Conservation (phyloP, 139 green algal species). For the Chlamydomonas sphaeroides region DNA sequence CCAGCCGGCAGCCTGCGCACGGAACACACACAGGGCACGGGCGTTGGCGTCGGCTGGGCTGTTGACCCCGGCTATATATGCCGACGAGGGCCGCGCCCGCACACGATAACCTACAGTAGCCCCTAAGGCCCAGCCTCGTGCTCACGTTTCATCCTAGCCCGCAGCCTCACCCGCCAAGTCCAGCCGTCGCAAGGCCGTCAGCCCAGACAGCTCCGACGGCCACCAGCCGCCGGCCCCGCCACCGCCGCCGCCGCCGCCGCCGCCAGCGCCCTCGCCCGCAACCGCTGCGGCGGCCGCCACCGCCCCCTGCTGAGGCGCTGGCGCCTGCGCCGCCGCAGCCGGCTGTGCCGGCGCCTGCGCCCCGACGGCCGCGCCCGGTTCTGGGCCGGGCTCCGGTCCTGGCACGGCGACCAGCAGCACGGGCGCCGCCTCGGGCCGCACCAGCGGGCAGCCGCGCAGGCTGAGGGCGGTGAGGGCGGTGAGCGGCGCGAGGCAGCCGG, state of each 20-base stretch:
- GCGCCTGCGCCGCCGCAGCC: background rate
- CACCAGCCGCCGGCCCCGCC: background rate
- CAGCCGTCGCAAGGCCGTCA: background rate
- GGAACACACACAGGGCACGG: too few relatives aligned
- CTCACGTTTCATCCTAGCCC: too few relatives aligned
- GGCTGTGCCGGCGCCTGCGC: too few relatives aligned
- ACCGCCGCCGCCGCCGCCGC: background rate
- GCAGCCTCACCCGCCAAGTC: constrained; percentile 11
- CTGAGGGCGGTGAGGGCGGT: constrained; percentile 8
- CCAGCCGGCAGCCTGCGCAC: constrained; percentile 21
- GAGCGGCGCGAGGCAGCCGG: background rate
- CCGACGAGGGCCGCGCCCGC: too few relatives aligned
- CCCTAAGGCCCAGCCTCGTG: too few relatives aligned
- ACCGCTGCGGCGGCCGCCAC: too few relatives aligned
- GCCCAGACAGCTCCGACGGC: background rate
- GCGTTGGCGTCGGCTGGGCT: too few relatives aligned
- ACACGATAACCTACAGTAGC: too few relatives aligned
- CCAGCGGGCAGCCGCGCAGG: constrained; percentile 16
- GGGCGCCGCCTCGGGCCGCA: background rate
- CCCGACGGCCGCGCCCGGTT: too few relatives aligned
- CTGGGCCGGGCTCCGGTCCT: too few relatives aligned
- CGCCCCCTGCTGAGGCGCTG: background rate
- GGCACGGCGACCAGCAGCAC: too few relatives aligned
- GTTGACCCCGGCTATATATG: too few relatives aligned
- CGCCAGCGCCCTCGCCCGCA: background rate